Conservation (phyloP, 2,329 filamentous ascomycete species). For the Chalara sp. region DNA sequence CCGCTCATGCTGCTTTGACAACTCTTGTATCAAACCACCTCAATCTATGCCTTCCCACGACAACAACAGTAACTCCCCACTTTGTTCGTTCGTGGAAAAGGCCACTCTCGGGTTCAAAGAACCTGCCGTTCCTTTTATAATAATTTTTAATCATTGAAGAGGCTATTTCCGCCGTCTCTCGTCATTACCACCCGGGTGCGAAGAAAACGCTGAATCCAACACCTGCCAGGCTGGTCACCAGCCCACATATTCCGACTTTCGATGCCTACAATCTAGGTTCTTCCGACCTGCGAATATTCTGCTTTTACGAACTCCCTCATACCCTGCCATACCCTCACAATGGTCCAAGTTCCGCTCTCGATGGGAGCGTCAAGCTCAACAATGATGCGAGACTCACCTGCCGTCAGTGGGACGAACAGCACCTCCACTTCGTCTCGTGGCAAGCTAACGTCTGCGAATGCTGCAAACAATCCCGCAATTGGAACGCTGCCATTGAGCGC, state of each 20-base stretch:
- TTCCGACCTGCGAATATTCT: conserved; percentile 7
- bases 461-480: conserved; percentile 24
- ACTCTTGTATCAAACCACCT: no score
- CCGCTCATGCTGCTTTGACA: no score
- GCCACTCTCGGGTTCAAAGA: no score
- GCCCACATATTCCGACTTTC: conserved; percentile 9
- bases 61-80: no score
- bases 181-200: no score
- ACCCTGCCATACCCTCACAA: conserved; percentile 9
- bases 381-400: conserved; percentile 24
- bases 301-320: not conserved
- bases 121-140: no score
- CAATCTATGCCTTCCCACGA: no score
- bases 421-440: conserved; percentile 18
- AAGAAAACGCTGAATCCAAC: not conserved
- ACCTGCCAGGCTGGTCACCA: conserved; percentile 2
- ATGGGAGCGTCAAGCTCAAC: conserved; percentile 19
- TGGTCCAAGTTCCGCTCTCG: conserved; percentile 27
- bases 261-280: conserved; percentile 20
- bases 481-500: conserved; percentile 27
- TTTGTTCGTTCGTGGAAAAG: no score
- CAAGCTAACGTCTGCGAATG: conserved; percentile 21
- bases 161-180: no score
- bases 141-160: no score
- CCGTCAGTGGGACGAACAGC: conserved; percentile 17